phyloP scores from a whole-genome alignment of 1,284 basidiomycete species.

The Fomitopsis schrenkii region DNA sequence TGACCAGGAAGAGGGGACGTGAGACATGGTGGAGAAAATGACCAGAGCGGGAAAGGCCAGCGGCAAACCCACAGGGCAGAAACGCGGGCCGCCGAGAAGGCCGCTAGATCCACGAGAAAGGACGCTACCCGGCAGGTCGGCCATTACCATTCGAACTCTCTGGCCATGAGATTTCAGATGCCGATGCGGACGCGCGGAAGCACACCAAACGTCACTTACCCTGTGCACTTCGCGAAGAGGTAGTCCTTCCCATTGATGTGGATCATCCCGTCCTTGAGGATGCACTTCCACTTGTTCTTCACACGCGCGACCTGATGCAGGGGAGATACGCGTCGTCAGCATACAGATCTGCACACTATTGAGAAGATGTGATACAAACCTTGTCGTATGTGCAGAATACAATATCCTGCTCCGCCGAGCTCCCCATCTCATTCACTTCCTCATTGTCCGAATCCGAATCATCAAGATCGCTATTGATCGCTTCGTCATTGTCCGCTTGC shows the following conservation, averaged over 20 bases:
- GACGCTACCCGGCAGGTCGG: background rate
- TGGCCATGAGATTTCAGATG: conserved; percentile 3
- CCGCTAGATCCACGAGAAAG: background rate
- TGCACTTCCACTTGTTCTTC: conserved; percentile 99
- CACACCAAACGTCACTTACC: conserved; percentile 41
- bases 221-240: conserved; percentile 93
- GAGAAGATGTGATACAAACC: conserved; percentile 40
- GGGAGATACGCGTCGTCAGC: background rate
- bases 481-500: conserved; percentile 61
- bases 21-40: background rate
- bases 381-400: conserved; percentile 99
- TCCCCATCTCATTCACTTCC: conserved; percentile 70
- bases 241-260: conserved; percentile 97
- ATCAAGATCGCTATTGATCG: conserved; percentile 95
- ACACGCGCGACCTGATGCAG: conserved; percentile 82
- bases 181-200: background rate
- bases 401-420: conserved; percentile 79
- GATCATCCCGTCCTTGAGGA: conserved; percentile 98
- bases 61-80: background rate
- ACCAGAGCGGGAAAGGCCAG: background rate
- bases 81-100: background rate
- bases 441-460: conserved; percentile 86
- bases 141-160: conserved; percentile 24
- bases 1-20: background rate
- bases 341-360: background rate